Evolutionary conservation across 1,139 yeast species (phyloP).

Genomic region (Kodamaea derodonti): DNA sequence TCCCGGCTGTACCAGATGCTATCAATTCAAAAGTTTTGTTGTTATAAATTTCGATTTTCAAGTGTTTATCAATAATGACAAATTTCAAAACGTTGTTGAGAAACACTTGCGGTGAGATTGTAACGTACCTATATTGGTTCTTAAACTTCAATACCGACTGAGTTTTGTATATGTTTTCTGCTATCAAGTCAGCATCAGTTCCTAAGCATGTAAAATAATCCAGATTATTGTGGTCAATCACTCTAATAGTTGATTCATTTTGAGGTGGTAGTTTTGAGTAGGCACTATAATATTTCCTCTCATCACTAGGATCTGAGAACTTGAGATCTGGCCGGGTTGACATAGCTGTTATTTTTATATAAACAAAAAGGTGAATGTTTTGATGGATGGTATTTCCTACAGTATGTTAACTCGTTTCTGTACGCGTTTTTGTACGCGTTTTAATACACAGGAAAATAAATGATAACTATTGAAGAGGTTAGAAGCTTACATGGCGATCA

Average conservation of each 20-base stretch:
- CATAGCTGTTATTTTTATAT: no score
- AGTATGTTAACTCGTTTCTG: no score
- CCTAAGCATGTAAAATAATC: conserved; percentile 77
- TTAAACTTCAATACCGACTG: conserved; percentile 68
- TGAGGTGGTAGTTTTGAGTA: conserved; percentile 50
- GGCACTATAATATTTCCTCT: conserved; percentile 59
- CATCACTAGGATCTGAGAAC: conserved; percentile 63
- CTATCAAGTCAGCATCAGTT: conserved; percentile 77
- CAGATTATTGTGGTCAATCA: conserved; percentile 64
- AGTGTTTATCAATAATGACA: conserved; percentile 66
- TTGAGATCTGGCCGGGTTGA: conserved; percentile 70
- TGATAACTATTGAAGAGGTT: no score
- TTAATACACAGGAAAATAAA: no score
- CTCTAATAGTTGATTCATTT: conserved; percentile 48
- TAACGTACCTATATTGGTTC: conserved; percentile 59
- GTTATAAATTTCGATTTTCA: conserved; percentile 70
- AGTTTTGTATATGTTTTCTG: conserved; percentile 80
- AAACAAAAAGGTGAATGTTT: no score
- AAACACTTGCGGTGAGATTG: conserved; percentile 74
- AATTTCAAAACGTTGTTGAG: conserved; percentile 57
- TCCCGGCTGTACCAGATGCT: conserved; percentile 84
- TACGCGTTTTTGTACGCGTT: no score
- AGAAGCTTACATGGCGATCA: no score
- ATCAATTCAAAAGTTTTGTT: conserved; percentile 55
- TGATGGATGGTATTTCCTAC: no score